Evolutionary conservation across 805 yeast species (phyloP).

Genomic region (Kluyveromyces dobzhanskii): DNA sequence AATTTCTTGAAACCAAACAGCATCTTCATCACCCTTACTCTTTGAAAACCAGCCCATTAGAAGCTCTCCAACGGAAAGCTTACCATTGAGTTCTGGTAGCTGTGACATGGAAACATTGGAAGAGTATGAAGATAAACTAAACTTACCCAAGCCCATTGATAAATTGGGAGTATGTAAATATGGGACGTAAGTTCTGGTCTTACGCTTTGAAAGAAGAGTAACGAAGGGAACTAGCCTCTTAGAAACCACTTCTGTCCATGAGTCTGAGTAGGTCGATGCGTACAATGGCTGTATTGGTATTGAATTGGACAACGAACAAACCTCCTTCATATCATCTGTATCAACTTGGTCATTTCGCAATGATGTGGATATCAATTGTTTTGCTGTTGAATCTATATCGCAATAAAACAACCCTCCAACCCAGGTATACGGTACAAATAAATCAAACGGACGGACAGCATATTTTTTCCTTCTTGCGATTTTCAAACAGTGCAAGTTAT

Average conservation of each 20-base stretch:
- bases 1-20: constrained; percentile 40
- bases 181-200: constrained; percentile 44
- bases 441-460: constrained; percentile 35
- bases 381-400: constrained; percentile 27
- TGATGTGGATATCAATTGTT: constrained; percentile 15
- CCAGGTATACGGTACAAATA: constrained; percentile 48
- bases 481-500: constrained; percentile 40
- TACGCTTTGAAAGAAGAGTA: constrained; percentile 13
- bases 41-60: neutral
- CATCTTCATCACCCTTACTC: constrained; percentile 5
- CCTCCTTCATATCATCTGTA: neutral
- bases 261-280: constrained; percentile 45
- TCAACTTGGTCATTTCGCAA: constrained; percentile 3
- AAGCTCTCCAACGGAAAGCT: neutral
- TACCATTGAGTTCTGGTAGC: neutral
- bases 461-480: constrained; percentile 51
- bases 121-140: neutral
- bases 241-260: constrained; percentile 35
- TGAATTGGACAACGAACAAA: constrained; percentile 31
- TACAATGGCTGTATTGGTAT: constrained; percentile 47
- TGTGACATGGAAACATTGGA: neutral
- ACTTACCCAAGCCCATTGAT: constrained; percentile 7
- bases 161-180: constrained; percentile 45
- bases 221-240: constrained; percentile 13
- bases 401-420: constrained; percentile 61